Conservation (phyloP, 495 filamentous ascomycete species). For the Cercophora newfieldiana region DNA sequence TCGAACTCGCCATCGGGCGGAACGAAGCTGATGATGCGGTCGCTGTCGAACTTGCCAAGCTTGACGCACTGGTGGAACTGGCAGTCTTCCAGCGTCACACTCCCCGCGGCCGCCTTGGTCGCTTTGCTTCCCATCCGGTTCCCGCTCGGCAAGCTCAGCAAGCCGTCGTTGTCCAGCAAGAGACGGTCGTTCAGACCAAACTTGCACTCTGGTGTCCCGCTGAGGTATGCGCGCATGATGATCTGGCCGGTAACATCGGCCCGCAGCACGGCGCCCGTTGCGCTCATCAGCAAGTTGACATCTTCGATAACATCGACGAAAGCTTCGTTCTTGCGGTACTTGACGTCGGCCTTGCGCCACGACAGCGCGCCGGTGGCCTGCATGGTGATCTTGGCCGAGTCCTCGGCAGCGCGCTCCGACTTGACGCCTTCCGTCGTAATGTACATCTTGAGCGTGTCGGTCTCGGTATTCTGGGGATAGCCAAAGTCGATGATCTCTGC, state of each 20-base stretch:
- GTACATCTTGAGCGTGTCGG: slow-evolving; percentile 99
- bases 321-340: slow-evolving; percentile 99
- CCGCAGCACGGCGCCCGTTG: slow-evolving; percentile 88
- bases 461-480: slow-evolving; percentile 98
- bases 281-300: slow-evolving; percentile 98
- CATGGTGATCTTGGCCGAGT: slow-evolving; percentile 97
- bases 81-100: slow-evolving; percentile 95
- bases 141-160: slow-evolving; percentile 64
- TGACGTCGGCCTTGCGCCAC: slow-evolving; percentile 95
- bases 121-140: slow-evolving; percentile 76
- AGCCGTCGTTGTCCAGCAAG: slow-evolving; percentile 76
- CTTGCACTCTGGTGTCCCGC: slow-evolving; percentile 97
- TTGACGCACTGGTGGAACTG: slow-evolving; percentile 99
- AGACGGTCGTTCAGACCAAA: slow-evolving; percentile 98
- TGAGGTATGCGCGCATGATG: slow-evolving; percentile 97
- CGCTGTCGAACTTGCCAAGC: slow-evolving; percentile 93
- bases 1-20: slow-evolving; percentile 99
- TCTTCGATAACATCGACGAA: slow-evolving; percentile 99
- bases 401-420: slow-evolving; percentile 86
- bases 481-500: slow-evolving; percentile 98
- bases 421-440: slow-evolving; percentile 99
- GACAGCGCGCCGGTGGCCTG: slow-evolving; percentile 97
- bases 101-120: slow-evolving; percentile 91
- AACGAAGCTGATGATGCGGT: slow-evolving; percentile 96
- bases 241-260: slow-evolving; percentile 98